phyloP scores from a whole-genome alignment of 345 rosid species.

The Hibiscus tridactylites region DNA sequence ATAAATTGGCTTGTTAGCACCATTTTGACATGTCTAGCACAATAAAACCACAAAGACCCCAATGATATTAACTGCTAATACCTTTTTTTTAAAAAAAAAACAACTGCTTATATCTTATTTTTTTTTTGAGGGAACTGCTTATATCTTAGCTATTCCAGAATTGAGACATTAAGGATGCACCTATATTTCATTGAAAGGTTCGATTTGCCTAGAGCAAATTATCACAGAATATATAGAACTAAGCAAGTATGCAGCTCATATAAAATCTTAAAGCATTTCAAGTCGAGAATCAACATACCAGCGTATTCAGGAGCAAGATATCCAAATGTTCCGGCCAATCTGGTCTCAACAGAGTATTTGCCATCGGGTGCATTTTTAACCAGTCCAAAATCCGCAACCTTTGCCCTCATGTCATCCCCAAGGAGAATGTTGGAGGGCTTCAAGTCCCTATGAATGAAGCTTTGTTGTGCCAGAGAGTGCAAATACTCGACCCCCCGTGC shows the following conservation, averaged over 20 bases:
- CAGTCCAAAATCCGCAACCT: conserved; percentile 89
- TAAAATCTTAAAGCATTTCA: not conserved
- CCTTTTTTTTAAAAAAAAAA: no score
- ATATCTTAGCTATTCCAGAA: not conserved
- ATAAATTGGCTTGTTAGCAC: not conserved
- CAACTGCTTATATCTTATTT: not conserved
- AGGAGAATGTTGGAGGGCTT: conserved; percentile 87
- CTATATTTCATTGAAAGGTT: not conserved
- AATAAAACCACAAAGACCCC: not conserved
- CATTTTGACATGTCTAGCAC: not conserved
- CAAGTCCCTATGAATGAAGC: conserved; percentile 86
- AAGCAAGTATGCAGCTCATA: not conserved
- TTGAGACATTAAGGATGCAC: not conserved
- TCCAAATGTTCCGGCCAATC: conserved; percentile 92
- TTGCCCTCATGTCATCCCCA: conserved; percentile 90
- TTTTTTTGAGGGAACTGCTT: no score
- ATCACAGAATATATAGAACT: not conserved
- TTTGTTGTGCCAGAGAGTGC: conserved; percentile 81
- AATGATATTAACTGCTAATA: not conserved
- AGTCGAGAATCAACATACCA: conserved; percentile 33
- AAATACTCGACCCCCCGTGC: conserved; percentile 91
- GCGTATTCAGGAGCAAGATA: conserved; percentile 98
- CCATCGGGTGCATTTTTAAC: conserved; percentile 88
- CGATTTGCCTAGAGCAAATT: not conserved
- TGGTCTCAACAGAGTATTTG: conserved; percentile 78